Base-by-base conservation (phyloP, 169 alveolate genomes). In the Blepharisma undulans region DNA sequence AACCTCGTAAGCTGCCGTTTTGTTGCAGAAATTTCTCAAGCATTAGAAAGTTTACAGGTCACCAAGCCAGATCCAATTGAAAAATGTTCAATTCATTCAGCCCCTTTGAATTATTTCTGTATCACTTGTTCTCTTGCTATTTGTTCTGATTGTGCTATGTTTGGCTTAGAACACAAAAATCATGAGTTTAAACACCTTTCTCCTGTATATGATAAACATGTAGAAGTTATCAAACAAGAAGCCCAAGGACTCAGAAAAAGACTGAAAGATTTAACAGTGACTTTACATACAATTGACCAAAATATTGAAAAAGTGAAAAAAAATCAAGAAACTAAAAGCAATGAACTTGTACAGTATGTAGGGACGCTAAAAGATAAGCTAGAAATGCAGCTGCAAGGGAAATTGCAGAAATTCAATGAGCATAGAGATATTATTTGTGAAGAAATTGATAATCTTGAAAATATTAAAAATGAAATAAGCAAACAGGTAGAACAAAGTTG, bases 101-200 rank as follows among this genome's bases (percentile, higher is more conserved):
- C 94, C 72, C 92, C 95, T 66, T 88, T 95, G 19, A 80, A 92
- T 33, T 97, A 97, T 84, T 97, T 93, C 92, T 97, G 98, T 84
- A 78, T 82, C 3, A 95, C 94, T 33, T 97, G 98, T 90, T 82
- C 93, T 74, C 91, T 82, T 36, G 97, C 98, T 16, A 92, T 97
- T 32, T 97, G 98, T 89, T 95, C 98, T 60, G 98, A 97, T 82
- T 97, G 98, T 84, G 98, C 97, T 19, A 95, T 97, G 97, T 94
- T 97, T 93, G 95, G 95, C 61, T 87, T 90, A 19, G 94, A 93
- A 10, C 98, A 97, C 89, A 95, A 95, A 94, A 90, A 71, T n/a
- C 98, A 97, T 93, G 92, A 94, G 82, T 95, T 97, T 90, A 96
- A 97, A 88, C 95, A 96, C 60, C 88, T 97, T 4, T 81, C 88